phyloP scores from a whole-genome alignment of 1,139 yeast species.

The Pichia sp. region DNA sequence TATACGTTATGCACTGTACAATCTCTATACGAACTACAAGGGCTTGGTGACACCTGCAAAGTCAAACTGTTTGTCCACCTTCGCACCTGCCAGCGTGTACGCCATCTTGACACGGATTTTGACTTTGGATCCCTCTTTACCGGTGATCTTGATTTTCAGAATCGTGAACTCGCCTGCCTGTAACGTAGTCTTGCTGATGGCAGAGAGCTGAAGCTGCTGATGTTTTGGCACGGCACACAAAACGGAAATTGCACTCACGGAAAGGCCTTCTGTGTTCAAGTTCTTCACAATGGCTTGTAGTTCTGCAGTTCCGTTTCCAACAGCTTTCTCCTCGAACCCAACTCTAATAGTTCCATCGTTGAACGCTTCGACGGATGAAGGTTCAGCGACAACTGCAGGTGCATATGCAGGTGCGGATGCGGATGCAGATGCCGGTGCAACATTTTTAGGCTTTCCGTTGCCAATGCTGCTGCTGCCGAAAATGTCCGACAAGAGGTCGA shows the following conservation, averaged over 20 bases:
- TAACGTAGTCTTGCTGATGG: conserved; percentile 50
- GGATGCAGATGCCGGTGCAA: conserved; percentile 12
- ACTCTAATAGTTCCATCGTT: conserved; percentile 32
- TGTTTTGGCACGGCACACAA: conserved; percentile 91
- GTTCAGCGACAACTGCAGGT: conserved; percentile 10
- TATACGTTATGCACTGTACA: too few relatives aligned
- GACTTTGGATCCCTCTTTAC: conserved; percentile 61
- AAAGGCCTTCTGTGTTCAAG: conserved; percentile 7
- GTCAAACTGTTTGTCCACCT: conserved; percentile 66
- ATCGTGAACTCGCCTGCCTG: conserved; percentile 37
- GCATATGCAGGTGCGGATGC: conserved; percentile 1
- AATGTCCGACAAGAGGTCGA: conserved; percentile 65
- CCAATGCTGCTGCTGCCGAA: conserved; percentile 38
- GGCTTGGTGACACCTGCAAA: conserved; percentile 34
- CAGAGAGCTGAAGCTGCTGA: conserved; percentile 70
- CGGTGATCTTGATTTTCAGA: conserved; percentile 64
- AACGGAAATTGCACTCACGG: conserved; percentile 43
- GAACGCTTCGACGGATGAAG: conserved; percentile 30
- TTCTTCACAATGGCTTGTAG: conserved; percentile 35
- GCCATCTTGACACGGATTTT: conserved; percentile 72
- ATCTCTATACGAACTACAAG: too few relatives aligned
- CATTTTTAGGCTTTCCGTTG: neutral
- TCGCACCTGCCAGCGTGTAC: conserved; percentile 37
- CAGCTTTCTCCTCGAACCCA: conserved; percentile 32
- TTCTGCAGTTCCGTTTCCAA: conserved; percentile 34